Evolutionary conservation across 495 filamentous ascomycete species (phyloP).

Genomic region (Recurvomyces mirabilis): DNA sequence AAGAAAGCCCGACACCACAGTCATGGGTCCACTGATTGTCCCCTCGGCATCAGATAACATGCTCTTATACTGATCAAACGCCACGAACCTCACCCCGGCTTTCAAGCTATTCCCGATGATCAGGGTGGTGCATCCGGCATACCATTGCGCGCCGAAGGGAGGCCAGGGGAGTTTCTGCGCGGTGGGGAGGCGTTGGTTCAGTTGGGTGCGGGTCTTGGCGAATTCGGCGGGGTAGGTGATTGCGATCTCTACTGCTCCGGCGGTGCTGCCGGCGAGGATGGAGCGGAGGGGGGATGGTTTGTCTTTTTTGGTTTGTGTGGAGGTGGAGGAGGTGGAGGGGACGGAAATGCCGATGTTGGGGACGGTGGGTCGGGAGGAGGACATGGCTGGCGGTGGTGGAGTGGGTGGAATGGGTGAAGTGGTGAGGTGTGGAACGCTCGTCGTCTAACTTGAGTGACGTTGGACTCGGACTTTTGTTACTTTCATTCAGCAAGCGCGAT

Average conservation of each 20-base stretch:
- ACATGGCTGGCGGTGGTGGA: constrained; percentile 1
- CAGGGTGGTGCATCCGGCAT: constrained; percentile 92
- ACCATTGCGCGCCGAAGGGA: constrained; percentile 88
- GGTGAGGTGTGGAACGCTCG: background rate
- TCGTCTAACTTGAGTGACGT: no score
- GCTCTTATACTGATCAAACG: constrained; percentile 85
- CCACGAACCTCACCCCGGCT: constrained; percentile 94
- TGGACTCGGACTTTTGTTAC: no score
- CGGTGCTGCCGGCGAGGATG: constrained; percentile 77
- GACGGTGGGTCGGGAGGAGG: background rate
- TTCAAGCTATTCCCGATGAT: constrained; percentile 95
- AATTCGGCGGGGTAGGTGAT: constrained; percentile 99
- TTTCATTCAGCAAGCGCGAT: no score
- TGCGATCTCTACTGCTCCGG: constrained; percentile 90
- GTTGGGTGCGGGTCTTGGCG: constrained; percentile 88
- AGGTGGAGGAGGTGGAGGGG: background rate
- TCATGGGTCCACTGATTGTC: constrained; percentile 79
- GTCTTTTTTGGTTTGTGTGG: background rate
- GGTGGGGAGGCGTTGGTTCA: constrained; percentile 72
- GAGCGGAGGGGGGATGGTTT: constrained; percentile 74
- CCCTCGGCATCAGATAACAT: constrained; percentile 74
- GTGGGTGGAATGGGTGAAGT: background rate
- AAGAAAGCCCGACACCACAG: constrained; percentile 87
- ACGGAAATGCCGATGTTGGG: constrained; percentile 2
- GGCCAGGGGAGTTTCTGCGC: constrained; percentile 90